Evolutionary conservation across 2,329 filamentous ascomycete species (phyloP).

Genomic region (Aspergillus chevalieri): DNA sequence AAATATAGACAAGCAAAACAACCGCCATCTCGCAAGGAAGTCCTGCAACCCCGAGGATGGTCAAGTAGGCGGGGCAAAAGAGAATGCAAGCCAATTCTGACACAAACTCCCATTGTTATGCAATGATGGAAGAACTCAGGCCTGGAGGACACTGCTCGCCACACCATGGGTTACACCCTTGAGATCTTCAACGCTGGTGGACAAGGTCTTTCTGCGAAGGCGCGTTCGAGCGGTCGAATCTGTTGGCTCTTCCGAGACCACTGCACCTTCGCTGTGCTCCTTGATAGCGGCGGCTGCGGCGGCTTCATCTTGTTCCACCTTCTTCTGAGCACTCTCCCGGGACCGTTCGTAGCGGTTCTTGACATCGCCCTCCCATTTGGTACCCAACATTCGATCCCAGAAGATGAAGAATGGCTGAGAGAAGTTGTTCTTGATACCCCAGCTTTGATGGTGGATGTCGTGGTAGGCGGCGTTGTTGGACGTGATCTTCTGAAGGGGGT

Average conservation of each 20-base stretch:
- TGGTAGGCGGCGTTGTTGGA: slow-evolving; percentile 96
- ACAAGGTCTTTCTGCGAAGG: slow-evolving; percentile 33
- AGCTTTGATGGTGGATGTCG: slow-evolving; percentile 97
- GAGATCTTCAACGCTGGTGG: slow-evolving; percentile 21
- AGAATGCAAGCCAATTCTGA: background rate
- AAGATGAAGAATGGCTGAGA: slow-evolving; percentile 68
- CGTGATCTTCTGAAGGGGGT: slow-evolving; percentile 84
- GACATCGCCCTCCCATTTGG: slow-evolving; percentile 70
- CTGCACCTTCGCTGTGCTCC: slow-evolving; percentile 14
- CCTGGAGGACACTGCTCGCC: slow-evolving; percentile 36
- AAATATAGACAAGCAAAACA: slow-evolving; percentile 14
- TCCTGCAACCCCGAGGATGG: slow-evolving; percentile 24
- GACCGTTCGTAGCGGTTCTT: slow-evolving; percentile 54
- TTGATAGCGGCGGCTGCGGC: slow-evolving; percentile 22
- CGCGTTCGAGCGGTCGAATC: slow-evolving; percentile 24
- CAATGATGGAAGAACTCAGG: slow-evolving; percentile 7
- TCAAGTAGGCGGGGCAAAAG: slow-evolving; percentile 2
- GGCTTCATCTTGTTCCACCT: slow-evolving; percentile 44
- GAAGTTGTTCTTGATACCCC: slow-evolving; percentile 77
- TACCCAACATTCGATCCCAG: slow-evolving; percentile 79
- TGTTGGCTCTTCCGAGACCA: slow-evolving; percentile 21
- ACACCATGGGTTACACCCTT: slow-evolving; percentile 34
- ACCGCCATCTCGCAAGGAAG: slow-evolving; percentile 21
- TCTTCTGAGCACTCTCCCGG: slow-evolving; percentile 51
- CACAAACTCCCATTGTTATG: background rate